A percentile compares a stretch with the other conserved stretches of the same genome.
phyloP scores from a whole-genome alignment of 164 flowering plant genomes.

The Dillenia suffruticosa region DNA sequence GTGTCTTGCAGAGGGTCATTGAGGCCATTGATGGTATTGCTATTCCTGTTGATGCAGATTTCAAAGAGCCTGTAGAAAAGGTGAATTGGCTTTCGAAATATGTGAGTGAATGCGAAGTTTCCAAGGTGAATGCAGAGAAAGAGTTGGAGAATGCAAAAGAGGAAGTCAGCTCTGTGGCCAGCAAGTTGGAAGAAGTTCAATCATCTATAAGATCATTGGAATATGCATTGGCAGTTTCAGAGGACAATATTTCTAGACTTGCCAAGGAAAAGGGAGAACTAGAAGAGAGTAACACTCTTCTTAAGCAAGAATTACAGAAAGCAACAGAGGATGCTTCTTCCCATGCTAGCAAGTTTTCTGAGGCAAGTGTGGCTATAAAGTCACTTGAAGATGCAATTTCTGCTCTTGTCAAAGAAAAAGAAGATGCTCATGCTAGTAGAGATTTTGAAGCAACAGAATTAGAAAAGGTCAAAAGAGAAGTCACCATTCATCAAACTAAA shows the following conservation, averaged over 20 bases:
- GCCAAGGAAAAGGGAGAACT: constrained; percentile 54
- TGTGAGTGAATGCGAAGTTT: constrained; percentile 39
- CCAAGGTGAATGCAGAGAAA: constrained; percentile 32
- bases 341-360: constrained; percentile 30
- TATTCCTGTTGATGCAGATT: constrained; percentile 38
- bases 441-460: constrained; percentile 44
- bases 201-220: constrained; percentile 43
- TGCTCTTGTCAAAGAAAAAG: constrained; percentile 37
- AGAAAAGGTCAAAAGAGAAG: constrained; percentile 42
- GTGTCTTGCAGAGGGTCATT: constrained; percentile 44
- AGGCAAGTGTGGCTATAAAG: constrained; percentile 32
- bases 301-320: constrained; percentile 49
- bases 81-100: constrained; percentile 51
- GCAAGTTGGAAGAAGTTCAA: constrained; percentile 47
- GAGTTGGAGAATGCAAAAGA: constrained; percentile 51
- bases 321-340: constrained; percentile 34
- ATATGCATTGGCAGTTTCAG: constrained; percentile 46
- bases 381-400: constrained; percentile 50
- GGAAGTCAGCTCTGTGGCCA: constrained; percentile 36
- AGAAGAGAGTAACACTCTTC: constrained; percentile 30
- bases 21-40: constrained; percentile 47
- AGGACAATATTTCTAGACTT: constrained; percentile 33
- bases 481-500: constrained; percentile 28
- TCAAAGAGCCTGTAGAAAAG: constrained; percentile 66
- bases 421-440: constrained; percentile 36